Base-by-base conservation (phyloP, 2,329 filamentous ascomycete species). In the Talaromyces sp. region DNA sequence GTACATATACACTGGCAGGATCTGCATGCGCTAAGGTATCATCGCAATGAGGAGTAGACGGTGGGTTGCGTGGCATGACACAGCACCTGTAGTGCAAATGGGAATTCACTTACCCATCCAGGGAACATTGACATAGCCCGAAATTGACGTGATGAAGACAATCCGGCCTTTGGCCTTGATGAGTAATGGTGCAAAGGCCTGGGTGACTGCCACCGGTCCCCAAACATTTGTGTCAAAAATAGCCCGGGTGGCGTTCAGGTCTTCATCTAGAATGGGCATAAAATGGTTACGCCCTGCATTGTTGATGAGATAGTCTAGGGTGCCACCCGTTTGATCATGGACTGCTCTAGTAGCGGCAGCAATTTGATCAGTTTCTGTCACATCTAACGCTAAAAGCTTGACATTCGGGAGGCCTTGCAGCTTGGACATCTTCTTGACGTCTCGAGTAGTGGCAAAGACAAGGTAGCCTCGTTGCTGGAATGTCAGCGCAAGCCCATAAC, bases 391-490 rank as follows among this genome's bases (percentile, higher is more conserved):
- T 0, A 74, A 46, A 7, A 67, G 58, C 17, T 67, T 66, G 28
- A 72, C 61, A 28, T 67, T 68, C 2, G 56, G 55, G 7, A 65
- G 48, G 13, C 53, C 45, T 2, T 46, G 50, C n/a, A 70, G 63
- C 3, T 63, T 31, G 3, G 57, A 54, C 58, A 72, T 67, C 53
- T 73, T 74, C 9, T 61, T 25, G 1, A 62, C 28, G 45, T 60
- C 63, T 8, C 74, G 70, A 2, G 68, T 67, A 0, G 75, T 74
- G 1, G 74, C 75, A 59, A 75, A 73, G 48, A 78, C 73, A 5
- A 66, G 69, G 46, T 67, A 69, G 36, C 69, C 69, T 28, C 60
- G 62, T 25, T 60, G 43, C 10, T 71, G 69, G 59, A 77, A 75
- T 6, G 60, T 65, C 2, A 65, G 50, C 3, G 68, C 75, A 5